Evolutionary conservation across 257 asterid genomes (phyloP).

Genomic region (Nicotiana otophora): DNA sequence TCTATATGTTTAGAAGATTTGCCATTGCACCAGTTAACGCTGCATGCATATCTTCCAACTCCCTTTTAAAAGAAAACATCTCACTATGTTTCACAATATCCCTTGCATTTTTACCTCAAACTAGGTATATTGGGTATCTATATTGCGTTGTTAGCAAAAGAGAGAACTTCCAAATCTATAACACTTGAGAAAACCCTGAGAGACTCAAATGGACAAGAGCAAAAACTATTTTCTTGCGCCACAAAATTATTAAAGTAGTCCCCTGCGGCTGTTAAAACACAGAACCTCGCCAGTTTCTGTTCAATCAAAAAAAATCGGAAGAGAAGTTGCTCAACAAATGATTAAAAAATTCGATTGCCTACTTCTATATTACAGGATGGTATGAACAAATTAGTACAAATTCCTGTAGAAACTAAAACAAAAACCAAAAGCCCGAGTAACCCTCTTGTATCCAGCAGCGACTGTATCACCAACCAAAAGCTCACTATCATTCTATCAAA

Average conservation of each 20-base stretch:
- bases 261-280: neutral
- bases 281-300: too few species aligned
- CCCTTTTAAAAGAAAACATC: too few species aligned
- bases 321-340: neutral
- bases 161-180: neutral
- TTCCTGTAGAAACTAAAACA: neutral
- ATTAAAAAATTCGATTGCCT: slow-evolving; percentile 13
- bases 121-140: too few species aligned
- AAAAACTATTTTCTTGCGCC: neutral
- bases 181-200: neutral
- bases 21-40: too few species aligned
- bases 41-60: too few species aligned
- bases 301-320: neutral
- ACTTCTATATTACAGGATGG: slow-evolving; percentile 38
- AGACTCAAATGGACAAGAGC: neutral
- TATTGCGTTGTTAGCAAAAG: neutral
- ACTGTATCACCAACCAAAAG: neutral
- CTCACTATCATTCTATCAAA: neutral
- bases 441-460: neutral
- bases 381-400: slow-evolving; percentile 28
- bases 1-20: too few species aligned
- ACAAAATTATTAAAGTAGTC: neutral
- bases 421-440: neutral
- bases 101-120: neutral
- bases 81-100: too few species aligned